phyloP scores from a whole-genome alignment of 805 yeast species.

The Candida namnaoensis region DNA sequence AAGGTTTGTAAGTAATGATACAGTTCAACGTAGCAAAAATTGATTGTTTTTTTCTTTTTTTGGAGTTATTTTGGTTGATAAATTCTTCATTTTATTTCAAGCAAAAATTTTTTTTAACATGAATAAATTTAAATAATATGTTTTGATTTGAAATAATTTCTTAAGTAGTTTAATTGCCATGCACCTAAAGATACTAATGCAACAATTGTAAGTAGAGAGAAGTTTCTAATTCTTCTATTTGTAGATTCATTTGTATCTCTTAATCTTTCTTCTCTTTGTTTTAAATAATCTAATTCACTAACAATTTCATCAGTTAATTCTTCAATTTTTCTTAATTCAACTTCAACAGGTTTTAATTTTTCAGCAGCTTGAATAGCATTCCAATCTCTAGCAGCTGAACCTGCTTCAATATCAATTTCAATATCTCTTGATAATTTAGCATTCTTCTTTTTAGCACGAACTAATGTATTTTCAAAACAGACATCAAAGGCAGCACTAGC shows the following conservation, averaged over 20 bases:
- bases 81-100: background rate
- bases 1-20: no score
- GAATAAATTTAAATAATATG: conserved; percentile 46
- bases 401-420: conserved; percentile 89
- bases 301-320: conserved; percentile 79
- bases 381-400: conserved; percentile 98
- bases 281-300: conserved; percentile 74
- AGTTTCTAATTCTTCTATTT: conserved; percentile 84
- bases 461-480: conserved; percentile 69
- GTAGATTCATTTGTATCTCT: conserved; percentile 98
- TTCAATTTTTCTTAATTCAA: conserved; percentile 80
- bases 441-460: conserved; percentile 14
- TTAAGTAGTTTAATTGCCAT: conserved; percentile 89
- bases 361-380: conserved; percentile 88
- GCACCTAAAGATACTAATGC: conserved; percentile 72
- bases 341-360: conserved; percentile 87
- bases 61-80: background rate
- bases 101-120: background rate
- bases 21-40: no score
- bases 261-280: conserved; percentile 80
- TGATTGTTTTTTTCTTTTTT: no score
- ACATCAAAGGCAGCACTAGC: conserved; percentile 81
- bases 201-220: conserved; percentile 61
- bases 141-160: conserved; percentile 85
- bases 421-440: conserved; percentile 55